Conservation (phyloP, 352 stramenopile species). For the Bremia lactucae region DNA sequence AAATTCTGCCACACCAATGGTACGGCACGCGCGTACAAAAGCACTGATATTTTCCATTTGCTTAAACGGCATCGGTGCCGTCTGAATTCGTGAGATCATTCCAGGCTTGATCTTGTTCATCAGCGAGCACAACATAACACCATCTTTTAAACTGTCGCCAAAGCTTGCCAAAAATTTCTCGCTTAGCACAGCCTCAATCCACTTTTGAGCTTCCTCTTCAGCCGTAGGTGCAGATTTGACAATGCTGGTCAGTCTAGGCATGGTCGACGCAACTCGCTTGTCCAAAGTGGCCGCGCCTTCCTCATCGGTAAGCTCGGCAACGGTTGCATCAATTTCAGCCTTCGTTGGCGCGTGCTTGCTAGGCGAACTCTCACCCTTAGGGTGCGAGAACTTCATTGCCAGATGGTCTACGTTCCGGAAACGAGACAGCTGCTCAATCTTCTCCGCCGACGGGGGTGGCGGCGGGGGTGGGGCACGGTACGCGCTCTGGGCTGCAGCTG, state of each 20-base stretch:
- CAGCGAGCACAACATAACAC: conserved; percentile 64
- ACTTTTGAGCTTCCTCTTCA: conserved; percentile 60
- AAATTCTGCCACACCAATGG: conserved; percentile 75
- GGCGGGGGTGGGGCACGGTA: conserved; percentile 49
- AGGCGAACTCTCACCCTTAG: conserved; percentile 19
- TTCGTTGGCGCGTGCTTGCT: conserved; percentile 16
- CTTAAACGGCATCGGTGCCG: conserved; percentile 74
- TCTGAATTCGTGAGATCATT: conserved; percentile 46
- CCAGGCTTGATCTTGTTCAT: conserved; percentile 70
- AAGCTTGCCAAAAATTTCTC: conserved; percentile 64
- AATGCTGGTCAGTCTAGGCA: conserved; percentile 32
- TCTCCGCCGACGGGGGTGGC: conserved; percentile 61
- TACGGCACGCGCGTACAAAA: conserved; percentile 76
- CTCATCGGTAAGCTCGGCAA: conserved; percentile 32
- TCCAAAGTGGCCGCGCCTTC: conserved; percentile 30
- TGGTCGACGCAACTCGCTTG: conserved; percentile 23
- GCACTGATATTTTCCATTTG: conserved; percentile 87
- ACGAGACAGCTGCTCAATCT: conserved; percentile 52
- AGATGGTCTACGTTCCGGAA: conserved; percentile 34
- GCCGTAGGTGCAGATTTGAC: conserved; percentile 21
- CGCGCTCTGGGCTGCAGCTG: conserved; percentile 41
- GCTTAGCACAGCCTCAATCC: conserved; percentile 66
- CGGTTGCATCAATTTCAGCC: conserved; percentile 29
- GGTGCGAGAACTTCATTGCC: conserved; percentile 14
- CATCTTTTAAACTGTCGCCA: conserved; percentile 65